Evolutionary conservation across 2,329 filamentous ascomycete species (phyloP).

Genomic region (Fusarium bulbicola): DNA sequence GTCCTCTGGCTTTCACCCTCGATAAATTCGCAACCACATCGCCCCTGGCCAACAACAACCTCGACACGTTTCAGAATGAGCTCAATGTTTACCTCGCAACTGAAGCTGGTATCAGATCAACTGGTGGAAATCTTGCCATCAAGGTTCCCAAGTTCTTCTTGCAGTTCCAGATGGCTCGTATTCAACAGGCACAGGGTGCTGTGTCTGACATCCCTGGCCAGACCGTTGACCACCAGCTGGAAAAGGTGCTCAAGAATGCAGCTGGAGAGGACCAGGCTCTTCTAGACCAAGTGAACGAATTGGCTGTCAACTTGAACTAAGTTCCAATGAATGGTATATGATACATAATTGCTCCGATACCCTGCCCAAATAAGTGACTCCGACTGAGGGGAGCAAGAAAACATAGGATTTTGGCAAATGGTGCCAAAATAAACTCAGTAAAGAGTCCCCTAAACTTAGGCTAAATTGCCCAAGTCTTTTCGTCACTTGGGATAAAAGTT

Average conservation of each 20-base stretch:
- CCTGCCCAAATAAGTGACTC: slow-evolving; percentile 36
- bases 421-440: no score
- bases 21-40: slow-evolving; percentile 60
- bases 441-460: no score
- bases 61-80: slow-evolving; percentile 61
- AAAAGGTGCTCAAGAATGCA: slow-evolving; percentile 66
- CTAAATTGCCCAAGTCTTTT: background rate
- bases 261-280: slow-evolving; percentile 58
- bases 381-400: background rate
- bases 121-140: slow-evolving; percentile 62
- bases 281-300: slow-evolving; percentile 60
- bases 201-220: slow-evolving; percentile 59
- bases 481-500: background rate
- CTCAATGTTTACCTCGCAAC: slow-evolving; percentile 68
- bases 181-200: slow-evolving; percentile 67
- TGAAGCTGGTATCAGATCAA: slow-evolving; percentile 65
- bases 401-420: background rate
- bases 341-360: slow-evolving; percentile 27
- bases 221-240: slow-evolving; percentile 65
- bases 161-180: slow-evolving; percentile 65
- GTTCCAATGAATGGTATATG: slow-evolving; percentile 9
- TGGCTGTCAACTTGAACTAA: slow-evolving; percentile 44
- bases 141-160: slow-evolving; percentile 73
- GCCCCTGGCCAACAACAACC: slow-evolving; percentile 58
- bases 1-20: slow-evolving; percentile 64